A percentile compares a stretch with the other conserved stretches of the same genome.
phyloP scores from a whole-genome alignment of 208 protist genomes.

The Herpetomonas samuelpessoai region DNA sequence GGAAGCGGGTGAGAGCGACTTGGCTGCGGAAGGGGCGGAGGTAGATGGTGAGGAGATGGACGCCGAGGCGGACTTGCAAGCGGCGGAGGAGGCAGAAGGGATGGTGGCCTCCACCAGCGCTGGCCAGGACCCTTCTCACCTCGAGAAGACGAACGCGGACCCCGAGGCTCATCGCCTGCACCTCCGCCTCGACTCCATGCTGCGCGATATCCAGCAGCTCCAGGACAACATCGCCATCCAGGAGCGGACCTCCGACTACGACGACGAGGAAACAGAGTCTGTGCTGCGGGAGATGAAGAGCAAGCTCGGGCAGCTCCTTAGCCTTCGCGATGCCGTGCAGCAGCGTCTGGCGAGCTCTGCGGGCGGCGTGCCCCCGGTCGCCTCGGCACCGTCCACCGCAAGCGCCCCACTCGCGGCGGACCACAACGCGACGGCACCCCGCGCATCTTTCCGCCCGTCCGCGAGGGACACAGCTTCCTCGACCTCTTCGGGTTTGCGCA shows the following conservation, averaged over 20 bases:
- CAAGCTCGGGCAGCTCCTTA: conserved; percentile 77
- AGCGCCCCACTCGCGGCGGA: conserved; percentile 8
- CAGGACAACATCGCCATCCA: conserved; percentile 63
- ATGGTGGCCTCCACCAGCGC: not conserved
- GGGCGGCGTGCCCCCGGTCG: conserved; percentile 14
- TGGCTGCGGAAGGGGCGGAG: not conserved
- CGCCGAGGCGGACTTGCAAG: conserved; percentile 1
- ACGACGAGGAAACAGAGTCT: conserved; percentile 63
- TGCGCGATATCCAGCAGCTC: conserved; percentile 74
- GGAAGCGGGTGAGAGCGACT: conserved; percentile 2
- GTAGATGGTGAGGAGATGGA: not conserved
- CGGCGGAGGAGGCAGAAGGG: not conserved
- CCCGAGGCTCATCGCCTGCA: conserved; percentile 55
- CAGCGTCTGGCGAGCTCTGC: conserved; percentile 21
- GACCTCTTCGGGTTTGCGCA: not conserved
- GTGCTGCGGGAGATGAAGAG: conserved; percentile 73
- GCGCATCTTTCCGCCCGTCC: conserved; percentile 1
- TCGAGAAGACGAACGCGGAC: not conserved
- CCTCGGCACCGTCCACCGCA: conserved; percentile 1
- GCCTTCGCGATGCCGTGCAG: conserved; percentile 76
- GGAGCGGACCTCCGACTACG: conserved; percentile 43
- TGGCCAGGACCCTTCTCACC: conserved; percentile 7
- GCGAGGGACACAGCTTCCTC: too few relatives aligned
- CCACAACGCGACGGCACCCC: conserved; percentile 1
- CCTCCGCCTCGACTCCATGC: conserved; percentile 62